Percentiles rank a stretch among this genome's conserved stretches.
Conservation (phyloP, 2,329 filamentous ascomycete genomes). For the Colletotrichum sp. region DNA sequence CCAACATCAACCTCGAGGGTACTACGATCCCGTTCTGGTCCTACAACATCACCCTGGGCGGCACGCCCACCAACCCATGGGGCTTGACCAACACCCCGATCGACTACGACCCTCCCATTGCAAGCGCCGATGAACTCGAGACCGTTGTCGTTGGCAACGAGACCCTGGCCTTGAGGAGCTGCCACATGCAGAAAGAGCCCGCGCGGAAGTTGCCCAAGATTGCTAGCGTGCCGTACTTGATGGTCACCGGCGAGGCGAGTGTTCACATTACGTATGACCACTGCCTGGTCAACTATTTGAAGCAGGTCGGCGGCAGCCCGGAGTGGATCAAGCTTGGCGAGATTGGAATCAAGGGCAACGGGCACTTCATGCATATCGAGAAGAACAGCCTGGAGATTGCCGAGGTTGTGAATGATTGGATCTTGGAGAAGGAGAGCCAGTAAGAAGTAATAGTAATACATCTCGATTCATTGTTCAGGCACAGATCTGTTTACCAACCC, state of each 20-base stretch:
- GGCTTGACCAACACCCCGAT: conserved; percentile 47
- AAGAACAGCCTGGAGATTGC: conserved; percentile 53
- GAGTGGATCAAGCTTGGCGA: conserved; percentile 50
- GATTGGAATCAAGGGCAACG: conserved; percentile 55
- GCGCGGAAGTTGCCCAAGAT: conserved; percentile 52
- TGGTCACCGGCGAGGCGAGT: conserved; percentile 58
- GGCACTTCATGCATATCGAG: conserved; percentile 60
- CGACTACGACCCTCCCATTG: conserved; percentile 41
- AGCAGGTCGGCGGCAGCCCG: conserved; percentile 53
- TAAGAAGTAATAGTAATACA: not conserved
- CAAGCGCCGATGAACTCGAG: conserved; percentile 3
- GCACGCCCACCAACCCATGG: conserved; percentile 31
- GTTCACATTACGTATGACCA: conserved; percentile 61
- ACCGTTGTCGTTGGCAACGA: conserved; percentile 17
- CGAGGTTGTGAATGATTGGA: conserved; percentile 41
- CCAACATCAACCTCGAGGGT: conserved; percentile 30
- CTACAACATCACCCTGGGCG: conserved; percentile 12
- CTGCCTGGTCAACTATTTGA: conserved; percentile 56
- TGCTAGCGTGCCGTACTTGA: conserved; percentile 47
- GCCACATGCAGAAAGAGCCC: conserved; percentile 13
- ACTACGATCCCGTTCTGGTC: conserved; percentile 32
- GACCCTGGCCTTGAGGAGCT: not conserved
- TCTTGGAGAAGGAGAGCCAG: conserved; percentile 20
- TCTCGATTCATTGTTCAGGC: not conserved
- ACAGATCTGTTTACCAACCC: too few species aligned